Percentiles rank a stretch among this genome's conserved stretches.
These are phyloP conservation scores for Zasmidium cellare DNA, from an alignment of 2,329 filamentous ascomycete genomes.

Conservation along the genomic window DNA sequence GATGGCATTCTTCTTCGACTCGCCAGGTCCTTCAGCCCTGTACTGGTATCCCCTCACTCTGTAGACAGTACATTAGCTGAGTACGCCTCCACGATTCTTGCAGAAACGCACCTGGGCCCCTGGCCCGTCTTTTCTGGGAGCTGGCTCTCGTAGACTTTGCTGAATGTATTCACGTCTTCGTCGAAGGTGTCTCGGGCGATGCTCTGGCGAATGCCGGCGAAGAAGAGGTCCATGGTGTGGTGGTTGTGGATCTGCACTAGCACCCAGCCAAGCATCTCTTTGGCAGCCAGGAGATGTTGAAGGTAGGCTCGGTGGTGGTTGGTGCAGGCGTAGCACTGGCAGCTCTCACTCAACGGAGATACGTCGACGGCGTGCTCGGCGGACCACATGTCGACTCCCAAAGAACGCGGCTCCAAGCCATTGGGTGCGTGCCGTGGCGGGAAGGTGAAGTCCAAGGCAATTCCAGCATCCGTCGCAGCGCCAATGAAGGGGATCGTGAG, in stretches of 20 bases:
- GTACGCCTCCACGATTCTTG: slow-evolving; percentile 5
- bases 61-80: slow-evolving; percentile 15
- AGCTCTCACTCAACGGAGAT: slow-evolving; percentile 62
- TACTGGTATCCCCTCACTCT: slow-evolving; percentile 78
- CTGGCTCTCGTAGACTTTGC: slow-evolving; percentile 65
- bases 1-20: slow-evolving; percentile 67
- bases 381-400: slow-evolving; percentile 81
- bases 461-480: slow-evolving; percentile 75
- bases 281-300: slow-evolving; percentile 81
- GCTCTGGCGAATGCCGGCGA: slow-evolving; percentile 65
- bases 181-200: slow-evolving; percentile 60
- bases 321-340: slow-evolving; percentile 79
- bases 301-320: slow-evolving; percentile 84
- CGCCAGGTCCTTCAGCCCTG: slow-evolving; percentile 65
- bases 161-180: slow-evolving; percentile 60
- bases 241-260: slow-evolving; percentile 93
- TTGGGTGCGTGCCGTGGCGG: slow-evolving; percentile 40
- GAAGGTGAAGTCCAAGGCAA: slow-evolving; percentile 80
- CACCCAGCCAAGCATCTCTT: slow-evolving; percentile 96
- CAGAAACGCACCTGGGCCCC: slow-evolving; percentile 62
- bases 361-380: slow-evolving; percentile 61
- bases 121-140: slow-evolving; percentile 74
- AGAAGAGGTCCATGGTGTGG: slow-evolving; percentile 70
- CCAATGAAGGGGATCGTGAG: slow-evolving; percentile 76
- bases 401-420: slow-evolving; percentile 39